Evolutionary conservation across 257 asterid genomes (phyloP).

Genomic region (Osmanthus fragrans): DNA sequence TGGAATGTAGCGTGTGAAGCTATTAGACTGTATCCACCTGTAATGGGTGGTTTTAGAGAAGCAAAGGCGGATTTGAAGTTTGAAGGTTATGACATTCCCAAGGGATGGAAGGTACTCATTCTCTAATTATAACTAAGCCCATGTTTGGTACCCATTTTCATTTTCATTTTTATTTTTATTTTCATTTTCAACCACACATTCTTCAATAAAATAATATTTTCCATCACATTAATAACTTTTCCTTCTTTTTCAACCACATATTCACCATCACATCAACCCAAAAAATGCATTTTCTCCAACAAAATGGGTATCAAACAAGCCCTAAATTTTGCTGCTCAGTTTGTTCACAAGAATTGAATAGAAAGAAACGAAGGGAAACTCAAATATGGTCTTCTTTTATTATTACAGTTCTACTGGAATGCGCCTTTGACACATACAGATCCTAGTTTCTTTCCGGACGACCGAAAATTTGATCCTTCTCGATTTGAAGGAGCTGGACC

Average conservation of each 20-base stretch:
- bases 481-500: conserved; percentile 73
- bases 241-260: too few relatives aligned
- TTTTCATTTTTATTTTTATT: too few relatives aligned
- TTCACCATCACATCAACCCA: too few relatives aligned
- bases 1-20: conserved; percentile 74
- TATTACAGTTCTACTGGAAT: conserved; percentile 62
- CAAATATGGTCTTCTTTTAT: background rate
- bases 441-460: conserved; percentile 30
- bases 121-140: background rate
- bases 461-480: conserved; percentile 48
- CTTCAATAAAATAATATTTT: too few relatives aligned
- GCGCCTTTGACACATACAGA: conserved; percentile 49
- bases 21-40: conserved; percentile 56
- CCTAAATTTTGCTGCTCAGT: background rate
- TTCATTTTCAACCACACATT: too few relatives aligned
- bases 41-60: conserved; percentile 64
- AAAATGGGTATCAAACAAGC: too few relatives aligned
- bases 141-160: too few relatives aligned
- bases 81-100: conserved; percentile 70
- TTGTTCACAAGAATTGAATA: too few relatives aligned
- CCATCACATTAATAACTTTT: too few relatives aligned
- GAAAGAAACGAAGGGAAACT: background rate
- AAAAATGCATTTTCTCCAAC: too few relatives aligned
- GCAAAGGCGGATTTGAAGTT: conserved; percentile 54
- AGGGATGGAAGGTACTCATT: conserved; percentile 77